Evolutionary conservation across 805 yeast genomes (phyloP).

Genomic region (Myxozyma vanderwaltii): DNA sequence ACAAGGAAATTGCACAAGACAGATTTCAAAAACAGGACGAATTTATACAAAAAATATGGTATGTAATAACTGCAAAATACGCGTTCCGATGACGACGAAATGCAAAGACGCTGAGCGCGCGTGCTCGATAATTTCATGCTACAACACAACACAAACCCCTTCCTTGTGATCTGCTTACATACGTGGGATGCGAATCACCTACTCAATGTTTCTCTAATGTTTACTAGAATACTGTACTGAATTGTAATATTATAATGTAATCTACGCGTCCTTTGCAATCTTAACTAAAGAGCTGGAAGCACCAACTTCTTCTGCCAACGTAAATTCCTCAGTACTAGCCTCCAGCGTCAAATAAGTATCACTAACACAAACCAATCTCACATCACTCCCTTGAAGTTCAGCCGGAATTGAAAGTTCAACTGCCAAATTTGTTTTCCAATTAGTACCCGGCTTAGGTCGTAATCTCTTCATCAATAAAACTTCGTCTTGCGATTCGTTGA

Average conservation of each 20-base stretch:
- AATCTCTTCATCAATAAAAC: slow-evolving; percentile 72
- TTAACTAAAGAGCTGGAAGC: neutral
- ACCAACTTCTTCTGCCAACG: neutral
- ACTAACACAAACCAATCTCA: slow-evolving; percentile 17
- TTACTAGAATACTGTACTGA: neutral
- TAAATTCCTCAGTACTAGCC: neutral
- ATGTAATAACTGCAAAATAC: neutral
- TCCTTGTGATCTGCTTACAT: neutral
- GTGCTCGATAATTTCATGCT: neutral
- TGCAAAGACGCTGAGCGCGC: neutral
- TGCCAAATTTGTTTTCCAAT: slow-evolving; percentile 20
- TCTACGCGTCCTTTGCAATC: neutral
- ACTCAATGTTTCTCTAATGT: no score
- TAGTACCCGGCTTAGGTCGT: slow-evolving; percentile 52
- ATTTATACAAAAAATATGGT: neutral
- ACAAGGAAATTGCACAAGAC: neutral
- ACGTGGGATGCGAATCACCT: neutral
- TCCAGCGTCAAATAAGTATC: slow-evolving; percentile 23
- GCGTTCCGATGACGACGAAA: neutral
- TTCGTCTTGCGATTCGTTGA: slow-evolving; percentile 55
- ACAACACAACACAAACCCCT: neutral
- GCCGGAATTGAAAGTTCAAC: slow-evolving; percentile 28
- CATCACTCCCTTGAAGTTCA: slow-evolving; percentile 9
- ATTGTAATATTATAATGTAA: no score
- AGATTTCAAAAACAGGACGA: neutral